Evolutionary conservation across 129 eudicot genomes (phyloP).

Genomic region (Helichrysum umbraculigerum): DNA sequence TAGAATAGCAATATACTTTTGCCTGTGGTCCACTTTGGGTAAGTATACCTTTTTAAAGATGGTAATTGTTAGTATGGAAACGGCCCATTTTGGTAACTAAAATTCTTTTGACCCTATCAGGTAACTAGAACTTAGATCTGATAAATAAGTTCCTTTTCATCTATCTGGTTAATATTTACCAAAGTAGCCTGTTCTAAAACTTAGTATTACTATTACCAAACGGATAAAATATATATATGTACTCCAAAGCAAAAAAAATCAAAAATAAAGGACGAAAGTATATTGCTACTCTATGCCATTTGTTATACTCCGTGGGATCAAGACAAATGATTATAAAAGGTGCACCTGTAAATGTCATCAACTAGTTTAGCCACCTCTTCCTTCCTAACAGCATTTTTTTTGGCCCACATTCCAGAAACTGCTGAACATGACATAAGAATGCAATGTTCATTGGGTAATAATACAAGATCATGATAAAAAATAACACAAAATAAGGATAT

Average conservation of each 20-base stretch:
- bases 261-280: not conserved
- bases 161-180: not conserved
- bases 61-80: not conserved
- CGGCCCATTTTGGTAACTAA: not conserved
- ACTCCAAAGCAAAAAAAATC: not conserved
- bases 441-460: constrained; percentile 14
- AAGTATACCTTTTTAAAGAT: no score
- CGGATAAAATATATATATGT: not conserved
- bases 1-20: not conserved
- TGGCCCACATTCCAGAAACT: constrained; percentile 86
- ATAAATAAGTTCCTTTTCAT: not conserved
- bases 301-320: not conserved
- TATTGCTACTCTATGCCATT: no score
- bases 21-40: not conserved
- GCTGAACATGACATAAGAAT: constrained; percentile 28
- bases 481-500: not conserved
- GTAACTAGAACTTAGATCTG: not conserved
- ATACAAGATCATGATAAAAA: not conserved
- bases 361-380: constrained; percentile 89
- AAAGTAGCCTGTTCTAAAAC: not conserved
- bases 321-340: constrained; percentile 4
- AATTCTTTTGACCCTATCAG: not conserved
- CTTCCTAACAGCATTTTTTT: constrained; percentile 63
- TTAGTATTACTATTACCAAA: not conserved
- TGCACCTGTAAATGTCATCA: constrained; percentile 89